Base-by-base conservation (phyloP, 257 asterid species). In the Perilla frutescens region DNA sequence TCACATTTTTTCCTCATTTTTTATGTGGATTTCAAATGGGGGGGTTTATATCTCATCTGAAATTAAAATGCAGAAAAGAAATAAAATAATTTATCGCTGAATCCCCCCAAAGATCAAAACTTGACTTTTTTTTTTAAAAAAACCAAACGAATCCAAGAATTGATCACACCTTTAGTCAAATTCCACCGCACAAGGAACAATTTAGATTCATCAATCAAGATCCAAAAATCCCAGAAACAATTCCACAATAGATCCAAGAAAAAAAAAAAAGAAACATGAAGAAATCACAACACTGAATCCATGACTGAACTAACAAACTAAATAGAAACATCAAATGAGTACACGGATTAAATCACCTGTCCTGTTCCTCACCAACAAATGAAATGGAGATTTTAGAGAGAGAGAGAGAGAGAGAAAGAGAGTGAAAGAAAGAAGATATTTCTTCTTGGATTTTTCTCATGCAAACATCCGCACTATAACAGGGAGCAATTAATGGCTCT, bases 221-320 rank as follows among this genome's bases (percentile, higher is more conserved):
- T 71, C 74, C 55, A 9, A 72, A 62, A 71, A 61, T 26, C 62
- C 58, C 77, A 66, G 43, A 54, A 65, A 43, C 29, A 64, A 61
- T 34, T 48, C 67, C 67, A 20, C 41, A 70, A 36, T 62, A 50
- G 82, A 84, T 81, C 80, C 77, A 73, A 50, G 4, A 49, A 47
- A 15, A 31, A 59, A 74, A 49, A 68, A 5, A 8, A 50, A 71
- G 37, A 34, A 11, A 58, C 13, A 14, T 0, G 26, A 67, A 54
- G 5, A 71, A 43, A 47, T 39, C 75, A 20, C 63, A 59, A 5
- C 10, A 29, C 1, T 14, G 32, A 49, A 71, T 12, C n/a, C 29
- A 72, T 43, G 48, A 72, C 9, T 8, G 32, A 63, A 15, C 39
- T 41, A n/a, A 9, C 4, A 32, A 34, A n/a, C 10, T 9, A 41